phyloP scores from a whole-genome alignment of 805 yeast genomes.

The Kazachstania martiniae region DNA sequence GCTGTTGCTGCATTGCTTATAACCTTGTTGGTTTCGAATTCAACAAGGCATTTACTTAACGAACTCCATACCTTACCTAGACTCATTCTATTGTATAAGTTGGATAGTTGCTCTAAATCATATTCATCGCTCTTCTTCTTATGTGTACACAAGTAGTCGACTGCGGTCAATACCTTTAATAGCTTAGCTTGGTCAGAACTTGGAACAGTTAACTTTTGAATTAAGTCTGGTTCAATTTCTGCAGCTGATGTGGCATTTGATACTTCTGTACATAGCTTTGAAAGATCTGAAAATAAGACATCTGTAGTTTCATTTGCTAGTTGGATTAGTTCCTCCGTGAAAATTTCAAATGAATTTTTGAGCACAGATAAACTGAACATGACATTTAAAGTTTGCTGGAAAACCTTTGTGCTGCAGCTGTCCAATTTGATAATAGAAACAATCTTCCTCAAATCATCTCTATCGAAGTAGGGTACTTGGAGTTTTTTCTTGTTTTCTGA shows the following conservation, averaged over 20 bases:
- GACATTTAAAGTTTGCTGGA: conserved; percentile 70
- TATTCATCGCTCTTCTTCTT: conserved; percentile 17
- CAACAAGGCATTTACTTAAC: conserved; percentile 57
- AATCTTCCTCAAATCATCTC: conserved; percentile 46
- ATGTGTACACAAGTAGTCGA: conserved; percentile 64
- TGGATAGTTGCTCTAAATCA: conserved; percentile 38
- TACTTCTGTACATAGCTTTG: conserved; percentile 38
- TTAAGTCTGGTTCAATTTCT: conserved; percentile 42
- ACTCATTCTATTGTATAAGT: conserved; percentile 54
- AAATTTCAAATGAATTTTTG: conserved; percentile 48
- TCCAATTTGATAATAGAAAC: conserved; percentile 63
- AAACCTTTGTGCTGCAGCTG: conserved; percentile 76
- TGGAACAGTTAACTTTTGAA: conserved; percentile 63
- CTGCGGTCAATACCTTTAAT: conserved; percentile 75
- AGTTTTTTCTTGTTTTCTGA: conserved; percentile 22
- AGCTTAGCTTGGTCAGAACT: conserved; percentile 83
- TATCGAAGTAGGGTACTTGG: conserved; percentile 55
- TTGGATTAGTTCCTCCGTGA: conserved; percentile 55
- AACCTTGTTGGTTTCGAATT: conserved; percentile 47
- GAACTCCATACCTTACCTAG: conserved; percentile 81
- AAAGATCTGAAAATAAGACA: conserved; percentile 44
- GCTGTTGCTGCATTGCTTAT: conserved; percentile 65
- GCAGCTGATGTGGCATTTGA: conserved; percentile 28
- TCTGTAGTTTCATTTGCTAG: conserved; percentile 53
- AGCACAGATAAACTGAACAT: conserved; percentile 66